Conservation (phyloP, 2,329 filamentous ascomycete genomes). For the Pseudopyricularia cyperi region DNA sequence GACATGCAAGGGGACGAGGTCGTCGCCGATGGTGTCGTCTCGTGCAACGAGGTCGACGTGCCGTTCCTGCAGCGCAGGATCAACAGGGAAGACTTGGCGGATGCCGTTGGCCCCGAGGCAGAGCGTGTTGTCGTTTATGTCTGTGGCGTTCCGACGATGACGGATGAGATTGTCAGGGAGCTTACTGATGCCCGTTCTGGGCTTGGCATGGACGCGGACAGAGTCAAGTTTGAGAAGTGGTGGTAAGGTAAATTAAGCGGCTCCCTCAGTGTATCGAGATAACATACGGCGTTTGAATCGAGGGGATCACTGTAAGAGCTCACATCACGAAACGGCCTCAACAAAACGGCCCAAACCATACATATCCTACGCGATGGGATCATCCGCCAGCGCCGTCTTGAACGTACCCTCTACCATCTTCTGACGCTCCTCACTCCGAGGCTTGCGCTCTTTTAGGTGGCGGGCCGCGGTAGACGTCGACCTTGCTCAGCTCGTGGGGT, state of each 20-base stretch:
- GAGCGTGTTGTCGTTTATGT: slow-evolving; percentile 45
- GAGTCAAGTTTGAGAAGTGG: slow-evolving; percentile 24
- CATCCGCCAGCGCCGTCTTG: neutral
- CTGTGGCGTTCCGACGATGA: slow-evolving; percentile 57
- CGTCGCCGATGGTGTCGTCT: slow-evolving; percentile 8
- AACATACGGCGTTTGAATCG: too few relatives aligned
- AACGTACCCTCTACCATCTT: neutral
- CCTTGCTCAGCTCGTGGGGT: slow-evolving; percentile 5
- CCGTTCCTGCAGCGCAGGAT: slow-evolving; percentile 26
- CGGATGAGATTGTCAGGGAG: slow-evolving; percentile 46
- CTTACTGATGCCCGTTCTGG: slow-evolving; percentile 18
- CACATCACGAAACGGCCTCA: too few relatives aligned
- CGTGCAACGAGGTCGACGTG: slow-evolving; percentile 11
- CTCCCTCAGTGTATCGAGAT: too few relatives aligned
- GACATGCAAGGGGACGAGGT: slow-evolving; percentile 4
- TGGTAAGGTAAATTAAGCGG: slow-evolving; percentile 21
- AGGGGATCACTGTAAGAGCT: too few relatives aligned
- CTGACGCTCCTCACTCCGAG: neutral
- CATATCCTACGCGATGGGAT: neutral
- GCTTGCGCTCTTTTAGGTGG: slow-evolving; percentile 2
- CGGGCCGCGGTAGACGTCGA: slow-evolving; percentile 8
- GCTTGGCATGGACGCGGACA: slow-evolving; percentile 11
- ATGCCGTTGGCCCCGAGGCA: slow-evolving; percentile 23
- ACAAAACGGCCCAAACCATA: too few relatives aligned
- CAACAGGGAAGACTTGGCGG: slow-evolving; percentile 24